Base-by-base conservation (phyloP, 257 asterid species). In the Solanum sitiens region DNA sequence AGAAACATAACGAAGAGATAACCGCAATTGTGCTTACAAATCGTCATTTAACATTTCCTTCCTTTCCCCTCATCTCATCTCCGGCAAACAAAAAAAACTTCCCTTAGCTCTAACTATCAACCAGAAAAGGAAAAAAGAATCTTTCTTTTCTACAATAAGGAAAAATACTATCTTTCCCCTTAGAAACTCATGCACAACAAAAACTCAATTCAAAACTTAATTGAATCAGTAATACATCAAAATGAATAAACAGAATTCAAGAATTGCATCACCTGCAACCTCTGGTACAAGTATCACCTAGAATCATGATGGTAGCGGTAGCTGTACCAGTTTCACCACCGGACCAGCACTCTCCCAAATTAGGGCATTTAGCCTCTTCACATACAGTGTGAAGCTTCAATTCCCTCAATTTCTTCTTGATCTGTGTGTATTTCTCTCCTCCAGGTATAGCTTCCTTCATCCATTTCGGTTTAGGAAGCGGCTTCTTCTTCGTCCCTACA, bases 241-340 rank as follows among this genome's bases (percentile, higher is more conserved):
- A 25, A 37, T 11, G 77, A 7, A 32, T n/a, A 47, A 27, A 73
- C 2, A 9, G 47, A 8, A 35, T 83, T n/a, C 23, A 77, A 85
- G n/a, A 53, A 90, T 59, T 12, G 21, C 56, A 83, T 84, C 56
- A 96, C 99, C 98, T 95, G 98, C 99, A 97, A 25, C 98, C 99
- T 16, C 99, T 93, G 72, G 99, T 95, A 72, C 99, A 95, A 39
- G 99, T 97, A 88, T 97, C 99, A 23, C 99, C 98, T 7, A 97
- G 96, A 88, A 97, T 97, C 99, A 97, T 97, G 83, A 97, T 97
- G 47, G 99, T 97, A 39, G 99, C 99, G 7, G 99, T 97, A 35
- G 99, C 99, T 5, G 99, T 97, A 33, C 99, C 99, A 16, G 99
- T 97, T 86, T 97, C 99, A 18, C 99, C 99, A 23, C 99, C 99